Conservation (phyloP, 495 filamentous ascomycete species). For the Mytilinidion resinicola region DNA sequence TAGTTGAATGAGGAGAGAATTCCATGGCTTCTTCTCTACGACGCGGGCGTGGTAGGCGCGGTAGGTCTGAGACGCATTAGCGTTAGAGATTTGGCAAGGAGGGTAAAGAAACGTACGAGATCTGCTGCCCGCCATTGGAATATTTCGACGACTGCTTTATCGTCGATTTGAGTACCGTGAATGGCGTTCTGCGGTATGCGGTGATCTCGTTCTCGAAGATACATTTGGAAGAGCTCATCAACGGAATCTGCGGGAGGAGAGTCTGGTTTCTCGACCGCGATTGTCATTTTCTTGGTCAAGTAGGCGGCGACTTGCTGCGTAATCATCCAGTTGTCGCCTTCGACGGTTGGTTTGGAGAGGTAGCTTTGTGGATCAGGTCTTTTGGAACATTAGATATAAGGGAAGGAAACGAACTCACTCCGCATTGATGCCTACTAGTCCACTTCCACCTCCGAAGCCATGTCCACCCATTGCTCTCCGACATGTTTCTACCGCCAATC, state of each 20-base stretch:
- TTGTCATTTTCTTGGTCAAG: conserved; percentile 45
- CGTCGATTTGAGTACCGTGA: conserved; percentile 24
- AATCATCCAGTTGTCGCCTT: conserved; percentile 53
- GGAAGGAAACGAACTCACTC: conserved; percentile 23
- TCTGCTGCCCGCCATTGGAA: conserved; percentile 43
- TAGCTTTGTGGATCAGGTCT: conserved; percentile 23
- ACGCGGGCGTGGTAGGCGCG: conserved; percentile 41
- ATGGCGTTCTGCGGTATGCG: conserved; percentile 14
- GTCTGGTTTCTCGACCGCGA: conserved; percentile 30
- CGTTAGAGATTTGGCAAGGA: neutral
- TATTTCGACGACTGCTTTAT: conserved; percentile 38
- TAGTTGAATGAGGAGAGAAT: conserved; percentile 41
- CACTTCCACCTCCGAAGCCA: conserved; percentile 45
- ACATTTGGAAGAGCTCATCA: conserved; percentile 28
- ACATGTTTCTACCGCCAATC: conserved; percentile 36
- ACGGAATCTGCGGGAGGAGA: conserved; percentile 26
- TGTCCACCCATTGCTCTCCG: conserved; percentile 46
- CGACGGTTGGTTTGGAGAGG: conserved; percentile 46
- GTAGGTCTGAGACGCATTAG: conserved; percentile 27
- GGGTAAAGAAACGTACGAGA: conserved; percentile 10
- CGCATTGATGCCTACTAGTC: conserved; percentile 43
- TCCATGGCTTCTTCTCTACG: conserved; percentile 43
- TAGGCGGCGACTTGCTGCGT: conserved; percentile 45
- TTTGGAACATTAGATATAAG: neutral
- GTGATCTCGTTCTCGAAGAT: conserved; percentile 20